Evolutionary conservation across 306 rosid genomes (phyloP), one percentile per base, ranked within the genome.

Genomic region (Cyamopsis tetragonoloba): DNA sequence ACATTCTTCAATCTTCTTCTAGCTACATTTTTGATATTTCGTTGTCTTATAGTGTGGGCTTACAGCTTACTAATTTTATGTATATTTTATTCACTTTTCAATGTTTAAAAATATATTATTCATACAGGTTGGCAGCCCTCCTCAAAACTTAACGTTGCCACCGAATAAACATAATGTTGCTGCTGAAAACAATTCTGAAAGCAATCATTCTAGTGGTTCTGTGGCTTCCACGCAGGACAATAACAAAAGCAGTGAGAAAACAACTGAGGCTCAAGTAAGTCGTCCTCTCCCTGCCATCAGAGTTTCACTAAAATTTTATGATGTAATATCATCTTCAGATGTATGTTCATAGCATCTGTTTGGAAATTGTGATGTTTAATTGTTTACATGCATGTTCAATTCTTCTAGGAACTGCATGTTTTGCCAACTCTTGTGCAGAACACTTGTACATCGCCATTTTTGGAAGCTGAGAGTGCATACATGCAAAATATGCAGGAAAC

Each of bases 211-310:
- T 54, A 77, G 80, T 61, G 88, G 78, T 68, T 70, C 63, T 61
- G 90, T 59, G 55, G 85, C 75, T 65, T 82, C 84, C 26, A 10
- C 68, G 7, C 79, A 73, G 51, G 76, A 80, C 63, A 70, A 70
- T 32, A 61, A 70, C 1, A 79, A 82, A 79, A 51, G 56, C 82
- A 75, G 73, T 10, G 82, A 77, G 80, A 84, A 87, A 66, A 82
- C 67, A 62, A 82, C 82, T 22, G 87, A 82, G 35, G 71, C 80
- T 61, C 95, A 86, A 67, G 95, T 91, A 84, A 69, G 90, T 76
- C 20, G 53, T 6, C 23, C 31, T 53, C 18, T 35, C 31, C 13
- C 14, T 0, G 13, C 38, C 30, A 28, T 15, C 14, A 7, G 10
- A 18, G 22, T 49, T 42, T 27, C 37, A 19, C 65, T 50, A 5